Conservation (phyloP, 2,329 filamentous ascomycete species). For the Penicillium aurantiogriseum region DNA sequence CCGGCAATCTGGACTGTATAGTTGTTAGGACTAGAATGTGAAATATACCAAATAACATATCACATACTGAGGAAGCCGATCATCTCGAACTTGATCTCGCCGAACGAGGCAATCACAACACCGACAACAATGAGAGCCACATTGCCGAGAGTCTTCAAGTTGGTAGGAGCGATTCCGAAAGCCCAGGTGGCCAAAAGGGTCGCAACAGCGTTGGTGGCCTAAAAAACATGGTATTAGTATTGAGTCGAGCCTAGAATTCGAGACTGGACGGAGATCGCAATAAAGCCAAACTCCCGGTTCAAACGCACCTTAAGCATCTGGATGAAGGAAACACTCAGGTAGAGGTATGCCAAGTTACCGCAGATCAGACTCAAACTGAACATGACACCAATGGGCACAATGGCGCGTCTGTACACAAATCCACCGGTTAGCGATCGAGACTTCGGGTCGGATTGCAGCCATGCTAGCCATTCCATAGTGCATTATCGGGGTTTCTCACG, state of each 20-base stretch:
- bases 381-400: constrained; percentile 91
- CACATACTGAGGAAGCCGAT: constrained; percentile 55
- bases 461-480: neutral
- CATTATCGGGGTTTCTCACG: constrained; percentile 39
- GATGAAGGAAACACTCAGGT: constrained; percentile 93
- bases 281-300: constrained; percentile 13
- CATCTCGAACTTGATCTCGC: constrained; percentile 82
- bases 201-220: constrained; percentile 91
- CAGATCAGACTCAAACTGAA: constrained; percentile 96
- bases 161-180: constrained; percentile 77
- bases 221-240: neutral
- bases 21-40: neutral
- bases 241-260: neutral
- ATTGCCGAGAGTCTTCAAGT: constrained; percentile 82
- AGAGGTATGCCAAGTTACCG: constrained; percentile 92
- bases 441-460: neutral
- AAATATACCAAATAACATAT: neutral
- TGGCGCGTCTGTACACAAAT: constrained; percentile 59
- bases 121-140: constrained; percentile 91
- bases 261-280: neutral
- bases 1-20: constrained; percentile 61
- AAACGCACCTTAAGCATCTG: constrained; percentile 88
- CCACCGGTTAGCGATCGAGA: constrained; percentile 1
- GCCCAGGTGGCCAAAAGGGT: constrained; percentile 86
- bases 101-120: constrained; percentile 88